Conservation (phyloP, 2,329 filamentous ascomycete species). For the Septoria linicola region DNA sequence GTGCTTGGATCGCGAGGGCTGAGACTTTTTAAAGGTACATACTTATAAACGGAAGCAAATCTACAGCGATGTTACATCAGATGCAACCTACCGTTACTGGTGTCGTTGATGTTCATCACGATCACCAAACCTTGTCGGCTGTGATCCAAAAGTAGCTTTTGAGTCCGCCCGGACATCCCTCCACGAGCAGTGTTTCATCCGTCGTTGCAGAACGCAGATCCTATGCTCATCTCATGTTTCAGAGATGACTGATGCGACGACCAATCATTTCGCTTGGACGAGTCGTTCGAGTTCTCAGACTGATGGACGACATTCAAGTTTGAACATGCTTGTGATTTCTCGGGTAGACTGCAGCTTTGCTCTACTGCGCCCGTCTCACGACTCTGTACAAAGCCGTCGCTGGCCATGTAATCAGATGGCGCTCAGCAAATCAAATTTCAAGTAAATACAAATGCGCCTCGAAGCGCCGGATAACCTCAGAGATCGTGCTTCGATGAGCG, state of each 20-base stretch:
- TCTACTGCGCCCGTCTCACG: too few species aligned
- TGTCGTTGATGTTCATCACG: too few species aligned
- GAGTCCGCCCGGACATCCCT: neutral
- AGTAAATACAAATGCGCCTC: neutral
- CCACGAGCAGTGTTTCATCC: neutral
- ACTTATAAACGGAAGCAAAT: too few species aligned
- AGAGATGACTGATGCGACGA: neutral
- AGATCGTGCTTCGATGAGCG: neutral
- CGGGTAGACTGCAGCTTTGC: too few species aligned
- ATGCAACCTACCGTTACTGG: too few species aligned
- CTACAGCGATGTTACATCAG: too few species aligned
- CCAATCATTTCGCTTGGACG: neutral
- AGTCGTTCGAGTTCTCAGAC: neutral
- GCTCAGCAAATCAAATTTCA: neutral
- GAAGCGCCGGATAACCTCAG: neutral
- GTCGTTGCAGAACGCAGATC: neutral
- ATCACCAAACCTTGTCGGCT: neutral
- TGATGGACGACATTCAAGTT: neutral
- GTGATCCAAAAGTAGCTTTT: neutral
- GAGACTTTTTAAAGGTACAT: too few species aligned
- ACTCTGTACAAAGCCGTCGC: neutral
- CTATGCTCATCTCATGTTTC: neutral
- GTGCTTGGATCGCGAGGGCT: too few species aligned
- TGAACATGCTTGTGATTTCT: neutral
- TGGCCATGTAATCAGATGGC: slow-evolving; percentile 4